A percentile compares a stretch with the other conserved stretches of the same genome.
These are phyloP conservation scores for Penicillium ochrochloron DNA, from an alignment of 495 filamentous ascomycete species.

Conservation along the genomic window DNA sequence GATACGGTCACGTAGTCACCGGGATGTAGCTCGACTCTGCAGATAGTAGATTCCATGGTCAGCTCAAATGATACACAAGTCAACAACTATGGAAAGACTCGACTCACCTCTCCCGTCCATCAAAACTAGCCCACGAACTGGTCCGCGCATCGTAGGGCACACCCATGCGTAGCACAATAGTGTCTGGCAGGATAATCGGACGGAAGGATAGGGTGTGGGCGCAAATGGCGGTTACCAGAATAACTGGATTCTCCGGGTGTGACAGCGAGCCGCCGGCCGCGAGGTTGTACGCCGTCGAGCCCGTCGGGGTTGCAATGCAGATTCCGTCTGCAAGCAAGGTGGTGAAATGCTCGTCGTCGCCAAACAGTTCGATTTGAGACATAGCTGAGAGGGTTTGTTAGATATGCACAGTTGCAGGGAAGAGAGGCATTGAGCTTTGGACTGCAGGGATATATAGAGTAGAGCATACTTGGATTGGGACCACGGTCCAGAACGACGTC, in stretches of 20 bases:
- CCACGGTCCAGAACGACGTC: constrained; percentile 90
- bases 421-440: neutral
- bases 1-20: constrained; percentile 97
- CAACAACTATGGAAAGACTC: neutral
- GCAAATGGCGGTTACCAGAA: constrained; percentile 93
- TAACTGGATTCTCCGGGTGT: constrained; percentile 96
- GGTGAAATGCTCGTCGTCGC: constrained; percentile 93
- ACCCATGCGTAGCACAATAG: constrained; percentile 86
- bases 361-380: constrained; percentile 88
- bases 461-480: constrained; percentile 77
- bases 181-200: constrained; percentile 93
- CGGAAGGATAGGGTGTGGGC: constrained; percentile 95
- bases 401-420: constrained; percentile 5
- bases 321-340: constrained; percentile 86
- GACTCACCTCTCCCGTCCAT: constrained; percentile 77
- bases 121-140: constrained; percentile 94
- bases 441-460: constrained; percentile 1
- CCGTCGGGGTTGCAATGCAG: constrained; percentile 89
- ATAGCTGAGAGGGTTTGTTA: constrained; percentile 61
- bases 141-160: constrained; percentile 92
- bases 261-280: constrained; percentile 94
- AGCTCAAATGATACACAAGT: neutral
- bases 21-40: constrained; percentile 75
- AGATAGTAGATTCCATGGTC: constrained; percentile 12
- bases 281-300: constrained; percentile 96